phyloP scores from a whole-genome alignment of 352 stramenopile genomes.

The Phytopythium ostracodes region DNA sequence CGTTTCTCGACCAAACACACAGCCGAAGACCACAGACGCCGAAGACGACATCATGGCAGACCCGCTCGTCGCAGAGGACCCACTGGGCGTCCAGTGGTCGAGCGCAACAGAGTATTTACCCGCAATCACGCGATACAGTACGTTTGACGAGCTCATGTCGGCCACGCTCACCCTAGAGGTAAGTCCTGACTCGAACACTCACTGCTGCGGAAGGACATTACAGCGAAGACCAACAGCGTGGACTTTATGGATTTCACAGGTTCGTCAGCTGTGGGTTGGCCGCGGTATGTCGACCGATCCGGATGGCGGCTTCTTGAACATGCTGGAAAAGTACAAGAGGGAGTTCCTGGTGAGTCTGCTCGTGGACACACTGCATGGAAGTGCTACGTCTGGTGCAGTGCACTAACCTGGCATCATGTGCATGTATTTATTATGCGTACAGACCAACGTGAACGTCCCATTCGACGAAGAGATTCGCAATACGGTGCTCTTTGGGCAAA shows the following conservation, averaged over 20 bases:
- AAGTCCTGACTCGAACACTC: constrained; percentile 3
- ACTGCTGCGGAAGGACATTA: not conserved
- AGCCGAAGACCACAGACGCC: constrained; percentile 33
- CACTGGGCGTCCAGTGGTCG: constrained; percentile 67
- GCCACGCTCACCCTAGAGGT: constrained; percentile 84
- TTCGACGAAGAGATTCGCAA: constrained; percentile 85
- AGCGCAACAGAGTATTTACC: constrained; percentile 65
- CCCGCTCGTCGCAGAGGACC: constrained; percentile 69
- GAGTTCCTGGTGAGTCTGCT: constrained; percentile 45
- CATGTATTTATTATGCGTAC: too few species aligned
- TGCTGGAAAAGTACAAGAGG: constrained; percentile 87
- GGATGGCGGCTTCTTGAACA: constrained; percentile 72
- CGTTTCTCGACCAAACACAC: constrained; percentile 63
- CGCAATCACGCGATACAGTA: constrained; percentile 84
- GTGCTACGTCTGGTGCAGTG: not conserved
- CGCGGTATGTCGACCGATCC: constrained; percentile 80
- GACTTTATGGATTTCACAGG: constrained; percentile 19
- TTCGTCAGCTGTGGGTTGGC: constrained; percentile 76
- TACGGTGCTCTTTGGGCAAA: constrained; percentile 84
- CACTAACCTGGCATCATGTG: constrained; percentile 12
- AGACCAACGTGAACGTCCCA: constrained; percentile 35
- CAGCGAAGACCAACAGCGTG: not conserved
- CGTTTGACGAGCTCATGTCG: constrained; percentile 89
- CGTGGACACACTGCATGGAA: not conserved
- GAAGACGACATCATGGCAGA: constrained; percentile 49